Evolutionary conservation across 2,329 filamentous ascomycete genomes (phyloP), one percentile per base, ranked within the genome.

Genomic region (Bretziella fagacearum): DNA sequence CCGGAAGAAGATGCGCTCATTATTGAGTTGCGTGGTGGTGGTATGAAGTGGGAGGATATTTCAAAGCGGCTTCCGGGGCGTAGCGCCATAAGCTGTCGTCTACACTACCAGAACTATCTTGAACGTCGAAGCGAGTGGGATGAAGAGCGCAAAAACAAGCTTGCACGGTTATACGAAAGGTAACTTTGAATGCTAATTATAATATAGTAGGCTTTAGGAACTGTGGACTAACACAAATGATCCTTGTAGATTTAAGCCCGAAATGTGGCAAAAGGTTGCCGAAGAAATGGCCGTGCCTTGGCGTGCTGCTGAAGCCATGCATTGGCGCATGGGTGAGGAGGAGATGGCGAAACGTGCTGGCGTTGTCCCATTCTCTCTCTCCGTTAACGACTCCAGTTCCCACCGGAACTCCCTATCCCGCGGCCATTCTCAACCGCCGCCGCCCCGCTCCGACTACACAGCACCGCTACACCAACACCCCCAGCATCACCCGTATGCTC

Each of bases 21-120:
- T 56, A 94, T 95, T 56, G 84, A 93, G 61, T 73, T 96, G 52
- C 77, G 89, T 49, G 84, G 85, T 30, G 79, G 79, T 55, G 84
- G 84, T 6, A 94, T 95, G 85, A 96, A 96, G 60, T 96, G 89
- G 91, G 89, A 96, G 59, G 89, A 96, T 62, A 95, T 96, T 56
- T 93, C 85, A 52, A 93, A 89, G 66, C 76, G 81, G 47, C 67
- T 96, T 43, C 87, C 86, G 2, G 89, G 89, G 52, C 77, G 91
- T 55, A 95, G 86, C 63, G 81, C 86, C 49, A 95, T 95, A 57
- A 93, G 86, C 56, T 96, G 89, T 62, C 79, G 89, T 36, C 70
- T 96, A 44, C 86, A 94, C 59, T 96, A 95, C 62, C 89, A 96
- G 58, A 98, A 98, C 61, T 96, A 96, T 60, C 74, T 95, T 46